Conservation (phyloP, 2,329 filamentous ascomycete genomes). For the Ceratocystiopsis minuta region DNA sequence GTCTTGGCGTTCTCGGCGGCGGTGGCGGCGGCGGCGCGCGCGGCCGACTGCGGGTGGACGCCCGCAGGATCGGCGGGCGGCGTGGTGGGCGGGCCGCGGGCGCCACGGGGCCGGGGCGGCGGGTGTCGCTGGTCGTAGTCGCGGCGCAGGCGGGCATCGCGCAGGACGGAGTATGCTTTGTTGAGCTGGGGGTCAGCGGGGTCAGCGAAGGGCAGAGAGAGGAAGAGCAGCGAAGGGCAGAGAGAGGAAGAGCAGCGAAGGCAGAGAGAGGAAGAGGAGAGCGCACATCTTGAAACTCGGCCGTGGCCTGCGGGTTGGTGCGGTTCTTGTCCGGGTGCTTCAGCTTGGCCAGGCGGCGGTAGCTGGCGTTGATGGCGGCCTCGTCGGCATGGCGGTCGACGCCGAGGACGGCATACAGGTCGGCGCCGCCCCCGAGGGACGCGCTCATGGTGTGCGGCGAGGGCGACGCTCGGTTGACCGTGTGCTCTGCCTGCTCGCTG, state of each 20-base stretch:
- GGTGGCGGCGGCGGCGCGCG: not conserved
- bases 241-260: not conserved
- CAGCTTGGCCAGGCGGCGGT: slow-evolving; percentile 10
- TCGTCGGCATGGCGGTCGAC: slow-evolving; percentile 5
- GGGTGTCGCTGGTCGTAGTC: slow-evolving; percentile 3
- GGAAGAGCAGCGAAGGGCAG: not conserved
- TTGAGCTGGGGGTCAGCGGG: slow-evolving; percentile 8
- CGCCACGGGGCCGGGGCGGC: not conserved
- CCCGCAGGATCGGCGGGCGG: not conserved
- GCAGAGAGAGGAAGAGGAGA: not conserved
- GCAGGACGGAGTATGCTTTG: slow-evolving; percentile 10
- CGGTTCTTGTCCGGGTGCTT: slow-evolving; percentile 13
- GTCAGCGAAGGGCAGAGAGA: not conserved
- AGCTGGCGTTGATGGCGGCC: slow-evolving; percentile 8
- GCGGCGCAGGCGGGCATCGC: slow-evolving; percentile 4
- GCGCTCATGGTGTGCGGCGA: no score
- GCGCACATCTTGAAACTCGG: slow-evolving; percentile 11
- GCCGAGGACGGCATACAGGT: slow-evolving; percentile 10
- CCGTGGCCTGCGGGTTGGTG: slow-evolving; percentile 10
- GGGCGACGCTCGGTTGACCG: no score
- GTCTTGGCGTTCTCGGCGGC: slow-evolving; percentile 2
- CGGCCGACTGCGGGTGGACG: not conserved
- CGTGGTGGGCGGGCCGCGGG: not conserved
- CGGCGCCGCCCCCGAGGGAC: no score
- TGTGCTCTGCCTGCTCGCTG: no score